Evolutionary conservation across 2,329 filamentous ascomycete genomes (phyloP).

Genomic region (Hirsutella rhossiliensis): DNA sequence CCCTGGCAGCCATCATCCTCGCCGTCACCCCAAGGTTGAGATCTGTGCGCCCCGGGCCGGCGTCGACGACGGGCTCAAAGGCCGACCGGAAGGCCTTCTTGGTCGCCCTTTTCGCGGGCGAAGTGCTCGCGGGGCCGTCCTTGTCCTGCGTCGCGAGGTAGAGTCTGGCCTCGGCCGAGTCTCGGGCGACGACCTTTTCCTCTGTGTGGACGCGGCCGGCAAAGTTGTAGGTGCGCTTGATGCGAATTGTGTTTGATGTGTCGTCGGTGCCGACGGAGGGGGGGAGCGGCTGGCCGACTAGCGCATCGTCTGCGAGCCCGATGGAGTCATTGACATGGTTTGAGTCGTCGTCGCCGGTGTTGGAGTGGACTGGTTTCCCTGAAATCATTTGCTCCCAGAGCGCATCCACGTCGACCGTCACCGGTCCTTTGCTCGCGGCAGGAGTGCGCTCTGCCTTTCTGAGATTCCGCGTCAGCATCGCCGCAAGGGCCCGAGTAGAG

Average conservation of each 20-base stretch:
- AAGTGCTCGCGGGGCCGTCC: slow-evolving; percentile 12
- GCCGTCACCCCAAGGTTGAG: slow-evolving; percentile 44
- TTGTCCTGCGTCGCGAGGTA: slow-evolving; percentile 42
- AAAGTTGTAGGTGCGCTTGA: slow-evolving; percentile 64
- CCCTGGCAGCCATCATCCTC: slow-evolving; percentile 33
- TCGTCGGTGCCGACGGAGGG: slow-evolving; percentile 6
- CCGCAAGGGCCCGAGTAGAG: not conserved
- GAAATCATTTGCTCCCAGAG: slow-evolving; percentile 57
- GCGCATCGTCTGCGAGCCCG: not conserved
- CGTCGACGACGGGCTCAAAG: slow-evolving; percentile 46
- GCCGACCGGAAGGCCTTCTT: slow-evolving; percentile 46
- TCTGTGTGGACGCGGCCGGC: slow-evolving; percentile 62
- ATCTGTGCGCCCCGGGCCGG: slow-evolving; percentile 34
- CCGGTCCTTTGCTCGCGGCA: slow-evolving; percentile 39
- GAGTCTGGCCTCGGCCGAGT: slow-evolving; percentile 54
- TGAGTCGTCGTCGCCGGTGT: not conserved
- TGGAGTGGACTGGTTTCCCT: slow-evolving; percentile 12
- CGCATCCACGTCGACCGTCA: slow-evolving; percentile 60
- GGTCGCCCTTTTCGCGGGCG: slow-evolving; percentile 30
- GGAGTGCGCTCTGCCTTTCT: slow-evolving; percentile 47
- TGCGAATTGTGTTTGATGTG: slow-evolving; percentile 38
- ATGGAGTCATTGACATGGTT: not conserved
- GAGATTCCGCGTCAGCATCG: slow-evolving; percentile 4
- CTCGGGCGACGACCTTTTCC: slow-evolving; percentile 53
- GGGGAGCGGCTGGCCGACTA: not conserved